These are phyloP conservation scores for Yamadazyma atlantica DNA, from an alignment of 1,139 yeast species.

Conservation along the genomic window DNA sequence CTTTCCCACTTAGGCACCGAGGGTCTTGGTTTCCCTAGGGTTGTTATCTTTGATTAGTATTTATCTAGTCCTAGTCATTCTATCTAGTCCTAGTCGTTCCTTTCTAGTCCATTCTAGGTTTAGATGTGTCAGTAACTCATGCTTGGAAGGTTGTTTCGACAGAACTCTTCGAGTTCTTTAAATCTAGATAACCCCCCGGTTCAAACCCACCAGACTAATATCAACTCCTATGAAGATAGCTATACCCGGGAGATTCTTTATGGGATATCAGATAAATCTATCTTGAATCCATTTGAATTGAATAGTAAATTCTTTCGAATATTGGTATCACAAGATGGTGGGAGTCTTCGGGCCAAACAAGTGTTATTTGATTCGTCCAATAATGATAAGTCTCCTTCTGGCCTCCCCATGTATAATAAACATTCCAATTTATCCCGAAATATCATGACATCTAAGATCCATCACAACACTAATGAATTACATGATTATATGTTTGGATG, in stretches of 20 bases:
- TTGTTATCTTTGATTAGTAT: no score
- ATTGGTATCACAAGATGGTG: conserved; percentile 54
- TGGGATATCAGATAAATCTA: conserved; percentile 36
- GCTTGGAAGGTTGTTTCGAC: conserved; percentile 32
- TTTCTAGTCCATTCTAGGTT: no score
- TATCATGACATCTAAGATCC: conserved; percentile 24
- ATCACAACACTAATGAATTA: conserved; percentile 45
- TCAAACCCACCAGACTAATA: conserved; percentile 9
- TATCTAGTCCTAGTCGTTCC: no score
- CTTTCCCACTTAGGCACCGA: no score
- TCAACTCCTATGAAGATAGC: conserved; percentile 38
- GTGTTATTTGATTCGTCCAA: conserved; percentile 47
- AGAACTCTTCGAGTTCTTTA: conserved; percentile 16
- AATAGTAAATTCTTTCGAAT: conserved; percentile 41
- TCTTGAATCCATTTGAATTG: conserved; percentile 30
- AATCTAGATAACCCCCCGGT: conserved; percentile 12
- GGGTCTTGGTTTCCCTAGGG: no score
- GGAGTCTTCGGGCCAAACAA: conserved; percentile 47
- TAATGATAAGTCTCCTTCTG: conserved; percentile 13
- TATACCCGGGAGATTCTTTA: conserved; percentile 44
- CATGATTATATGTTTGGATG: conserved; percentile 58
- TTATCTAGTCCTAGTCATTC: no score
- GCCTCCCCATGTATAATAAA: not conserved
- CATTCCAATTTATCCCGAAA: conserved; percentile 12
- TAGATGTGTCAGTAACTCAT: conserved; percentile 16